Evolutionary conservation across 169 alveolate genomes (phyloP).

Genomic region (Plasmodium knowlesi): DNA sequence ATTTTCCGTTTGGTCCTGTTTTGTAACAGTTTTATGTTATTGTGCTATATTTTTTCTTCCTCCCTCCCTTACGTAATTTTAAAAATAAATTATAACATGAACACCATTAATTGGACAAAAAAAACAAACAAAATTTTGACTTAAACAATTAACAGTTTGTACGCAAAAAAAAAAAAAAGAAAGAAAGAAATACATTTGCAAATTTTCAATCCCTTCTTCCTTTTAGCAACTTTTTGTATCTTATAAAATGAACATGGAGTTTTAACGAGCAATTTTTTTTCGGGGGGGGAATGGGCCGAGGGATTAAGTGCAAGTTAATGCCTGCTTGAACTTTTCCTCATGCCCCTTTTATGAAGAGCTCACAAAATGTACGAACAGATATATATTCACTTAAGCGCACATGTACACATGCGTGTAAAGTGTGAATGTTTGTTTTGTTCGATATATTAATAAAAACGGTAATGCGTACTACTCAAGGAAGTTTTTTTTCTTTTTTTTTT

Average conservation of each 20-base stretch:
- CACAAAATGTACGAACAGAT: background rate
- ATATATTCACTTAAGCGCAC: background rate
- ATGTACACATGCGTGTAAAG: background rate
- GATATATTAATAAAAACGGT: background rate
- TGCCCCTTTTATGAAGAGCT: background rate
- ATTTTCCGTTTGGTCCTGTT: background rate
- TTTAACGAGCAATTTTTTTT: background rate
- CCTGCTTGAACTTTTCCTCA: background rate
- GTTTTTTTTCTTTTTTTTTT: background rate
- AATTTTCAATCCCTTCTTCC: background rate
- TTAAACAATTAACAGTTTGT: background rate
- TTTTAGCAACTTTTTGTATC: background rate
- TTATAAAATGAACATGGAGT: background rate
- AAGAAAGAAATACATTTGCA: background rate
- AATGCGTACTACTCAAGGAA: background rate
- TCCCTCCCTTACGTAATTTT: background rate
- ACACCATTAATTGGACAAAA: conserved; percentile 5
- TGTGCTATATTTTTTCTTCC: background rate
- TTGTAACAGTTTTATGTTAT: background rate
- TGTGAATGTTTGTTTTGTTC: background rate
- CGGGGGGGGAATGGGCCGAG: background rate
- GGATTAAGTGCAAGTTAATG: background rate
- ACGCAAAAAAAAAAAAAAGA: background rate
- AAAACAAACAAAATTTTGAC: background rate
- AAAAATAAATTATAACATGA: background rate